phyloP scores from a whole-genome alignment of 2,329 filamentous ascomycete species.

The Dryadomyces quercivorus region DNA sequence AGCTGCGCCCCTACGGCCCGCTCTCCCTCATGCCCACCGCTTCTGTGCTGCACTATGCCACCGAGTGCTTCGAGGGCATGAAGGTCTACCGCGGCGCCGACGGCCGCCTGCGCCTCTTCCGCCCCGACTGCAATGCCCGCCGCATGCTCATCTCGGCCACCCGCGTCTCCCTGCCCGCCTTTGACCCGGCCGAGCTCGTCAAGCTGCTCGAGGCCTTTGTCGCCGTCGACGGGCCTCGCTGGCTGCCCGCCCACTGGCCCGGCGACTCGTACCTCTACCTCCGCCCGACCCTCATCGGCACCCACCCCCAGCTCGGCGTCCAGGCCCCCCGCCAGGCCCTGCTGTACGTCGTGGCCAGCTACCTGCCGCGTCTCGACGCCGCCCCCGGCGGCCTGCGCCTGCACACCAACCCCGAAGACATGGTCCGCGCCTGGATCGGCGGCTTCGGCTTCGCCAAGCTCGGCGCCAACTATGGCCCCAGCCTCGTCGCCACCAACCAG shows the following conservation, averaged over 20 bases:
- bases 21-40: constrained; percentile 70
- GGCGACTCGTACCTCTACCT: constrained; percentile 70
- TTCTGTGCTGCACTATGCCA: constrained; percentile 76
- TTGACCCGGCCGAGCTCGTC: constrained; percentile 59
- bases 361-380: constrained; percentile 45
- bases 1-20: constrained; percentile 66
- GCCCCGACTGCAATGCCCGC: constrained; percentile 59
- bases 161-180: constrained; percentile 63
- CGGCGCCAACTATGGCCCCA: constrained; percentile 86
- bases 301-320: constrained; percentile 68
- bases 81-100: constrained; percentile 75
- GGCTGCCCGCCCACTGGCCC: constrained; percentile 55
- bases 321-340: constrained; percentile 71
- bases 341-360: constrained; percentile 67
- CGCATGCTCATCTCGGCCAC: constrained; percentile 48
- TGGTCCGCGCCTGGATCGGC: constrained; percentile 83
- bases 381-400: constrained; percentile 53
- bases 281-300: constrained; percentile 77
- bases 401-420: constrained; percentile 68
- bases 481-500: constrained; percentile 64
- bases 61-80: constrained; percentile 77
- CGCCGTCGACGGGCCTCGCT: constrained; percentile 61
- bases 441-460: constrained; percentile 89
- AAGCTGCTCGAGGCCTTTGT: constrained; percentile 62
- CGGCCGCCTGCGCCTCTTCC: constrained; percentile 63